phyloP scores from a whole-genome alignment of 2,329 filamentous ascomycete species.

The Talaromyces islandicus region DNA sequence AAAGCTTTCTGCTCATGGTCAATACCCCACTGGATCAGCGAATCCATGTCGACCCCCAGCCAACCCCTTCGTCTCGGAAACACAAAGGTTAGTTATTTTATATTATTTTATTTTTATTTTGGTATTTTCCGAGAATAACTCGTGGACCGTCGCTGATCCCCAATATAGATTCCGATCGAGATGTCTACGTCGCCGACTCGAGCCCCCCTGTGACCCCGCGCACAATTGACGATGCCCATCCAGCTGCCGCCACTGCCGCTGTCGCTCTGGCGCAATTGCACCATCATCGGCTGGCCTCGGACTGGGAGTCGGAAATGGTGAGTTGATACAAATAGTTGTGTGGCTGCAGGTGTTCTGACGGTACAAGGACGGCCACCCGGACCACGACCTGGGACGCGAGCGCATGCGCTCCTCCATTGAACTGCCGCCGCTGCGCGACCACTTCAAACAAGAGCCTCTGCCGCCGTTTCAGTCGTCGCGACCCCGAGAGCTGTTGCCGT shows the following conservation, averaged over 20 bases:
- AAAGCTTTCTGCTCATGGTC: constrained; percentile 96
- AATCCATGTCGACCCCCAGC: constrained; percentile 45
- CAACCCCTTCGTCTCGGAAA: constrained; percentile 29
- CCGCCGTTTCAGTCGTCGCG: constrained; percentile 56
- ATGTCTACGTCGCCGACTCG: constrained; percentile 62
- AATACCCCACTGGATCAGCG: constrained; percentile 76
- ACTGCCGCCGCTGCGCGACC: constrained; percentile 62
- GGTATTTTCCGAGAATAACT: too few relatives aligned
- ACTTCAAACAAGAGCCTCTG: constrained; percentile 68
- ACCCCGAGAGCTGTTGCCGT: constrained; percentile 72
- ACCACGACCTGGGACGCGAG: constrained; percentile 60
- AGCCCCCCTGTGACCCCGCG: constrained; percentile 64
- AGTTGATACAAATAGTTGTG: constrained; percentile 26
- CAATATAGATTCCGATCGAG: constrained; percentile 44
- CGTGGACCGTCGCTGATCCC: too few relatives aligned
- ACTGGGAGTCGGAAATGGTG: constrained; percentile 75
- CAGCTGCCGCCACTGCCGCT: constrained; percentile 68
- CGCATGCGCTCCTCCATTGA: constrained; percentile 63
- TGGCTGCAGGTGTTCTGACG: background rate
- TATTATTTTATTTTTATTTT: too few relatives aligned
- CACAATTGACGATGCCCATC: constrained; percentile 62
- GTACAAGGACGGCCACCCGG: constrained; percentile 63
- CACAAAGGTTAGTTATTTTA: constrained; percentile 19
- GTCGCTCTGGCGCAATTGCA: constrained; percentile 82
- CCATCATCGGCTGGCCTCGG: constrained; percentile 67